Conservation (phyloP, 2,329 filamentous ascomycete genomes). For the Tolypocladium cylindrosporum region DNA sequence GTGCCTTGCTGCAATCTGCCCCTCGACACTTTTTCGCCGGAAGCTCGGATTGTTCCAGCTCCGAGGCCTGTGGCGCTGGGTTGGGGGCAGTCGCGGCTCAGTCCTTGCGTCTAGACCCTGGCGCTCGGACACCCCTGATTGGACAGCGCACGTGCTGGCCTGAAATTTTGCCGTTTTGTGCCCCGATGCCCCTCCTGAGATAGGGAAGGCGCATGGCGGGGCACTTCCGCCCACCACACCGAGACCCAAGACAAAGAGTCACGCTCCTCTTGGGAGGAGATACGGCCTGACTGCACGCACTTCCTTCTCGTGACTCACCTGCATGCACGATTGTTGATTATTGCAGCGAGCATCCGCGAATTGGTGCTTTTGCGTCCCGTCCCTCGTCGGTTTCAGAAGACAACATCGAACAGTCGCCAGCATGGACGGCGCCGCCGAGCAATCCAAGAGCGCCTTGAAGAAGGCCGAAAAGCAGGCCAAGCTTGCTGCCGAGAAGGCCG, state of each 20-base stretch:
- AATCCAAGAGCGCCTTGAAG: constrained; percentile 54
- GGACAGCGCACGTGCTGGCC: constrained; percentile 4
- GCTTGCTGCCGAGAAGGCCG: constrained; percentile 50
- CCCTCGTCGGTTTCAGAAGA: neutral
- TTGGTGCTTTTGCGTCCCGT: neutral
- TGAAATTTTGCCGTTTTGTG: constrained; percentile 7
- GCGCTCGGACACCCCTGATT: constrained; percentile 5
- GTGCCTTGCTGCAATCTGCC: constrained; percentile 7
- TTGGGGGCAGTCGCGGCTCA: neutral
- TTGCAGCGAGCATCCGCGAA: neutral
- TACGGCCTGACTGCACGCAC: neutral
- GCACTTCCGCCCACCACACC: constrained; percentile 5
- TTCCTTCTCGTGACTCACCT: neutral
- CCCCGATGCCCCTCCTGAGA: constrained; percentile 8
- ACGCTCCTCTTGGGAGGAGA: neutral
- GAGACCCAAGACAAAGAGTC: constrained; percentile 2
- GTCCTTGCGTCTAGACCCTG: neutral
- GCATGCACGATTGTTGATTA: neutral
- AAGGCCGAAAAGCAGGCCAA: constrained; percentile 57
- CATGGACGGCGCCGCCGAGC: constrained; percentile 23
- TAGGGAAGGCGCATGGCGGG: constrained; percentile 7
- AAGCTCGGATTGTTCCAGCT: constrained; percentile 16
- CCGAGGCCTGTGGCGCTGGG: constrained; percentile 5
- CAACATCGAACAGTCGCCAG: constrained; percentile 1
- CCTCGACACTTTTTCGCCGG: constrained; percentile 19